Conservation (phyloP, 495 filamentous ascomycete species). For the Penicillium paradoxum region DNA sequence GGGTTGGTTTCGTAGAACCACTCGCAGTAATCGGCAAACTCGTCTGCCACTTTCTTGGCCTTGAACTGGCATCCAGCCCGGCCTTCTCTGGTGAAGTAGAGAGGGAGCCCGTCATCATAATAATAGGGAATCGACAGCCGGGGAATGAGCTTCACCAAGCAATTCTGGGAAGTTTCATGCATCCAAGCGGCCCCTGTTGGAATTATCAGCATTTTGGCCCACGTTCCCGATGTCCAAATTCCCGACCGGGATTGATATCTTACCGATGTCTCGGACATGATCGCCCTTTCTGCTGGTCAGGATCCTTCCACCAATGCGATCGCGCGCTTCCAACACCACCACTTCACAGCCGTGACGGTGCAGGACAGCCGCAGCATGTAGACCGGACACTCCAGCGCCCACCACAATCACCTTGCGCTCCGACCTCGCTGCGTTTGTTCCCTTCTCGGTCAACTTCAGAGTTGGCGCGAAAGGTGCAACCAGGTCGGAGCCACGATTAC, state of each 20-base stretch:
- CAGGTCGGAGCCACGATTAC: conserved; percentile 25
- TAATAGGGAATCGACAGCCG: conserved; percentile 19
- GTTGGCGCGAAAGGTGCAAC: conserved; percentile 14
- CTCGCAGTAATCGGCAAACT: conserved; percentile 23
- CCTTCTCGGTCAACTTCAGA: conserved; percentile 14
- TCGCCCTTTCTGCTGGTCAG: conserved; percentile 17
- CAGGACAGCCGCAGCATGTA: conserved; percentile 18
- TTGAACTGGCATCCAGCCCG: conserved; percentile 24
- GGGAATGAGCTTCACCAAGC: conserved; percentile 22
- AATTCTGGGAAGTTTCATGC: conserved; percentile 26
- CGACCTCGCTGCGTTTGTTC: conserved; percentile 18
- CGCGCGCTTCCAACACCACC: conserved; percentile 23
- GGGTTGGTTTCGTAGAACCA: conserved; percentile 25
- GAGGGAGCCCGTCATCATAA: conserved; percentile 20
- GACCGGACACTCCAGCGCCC: conserved; percentile 22
- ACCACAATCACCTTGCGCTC: conserved; percentile 24
- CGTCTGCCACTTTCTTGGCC: conserved; percentile 25
- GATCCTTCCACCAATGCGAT: conserved; percentile 25
- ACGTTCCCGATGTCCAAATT: neutral
- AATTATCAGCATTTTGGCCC: neutral
- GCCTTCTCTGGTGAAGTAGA: conserved; percentile 21
- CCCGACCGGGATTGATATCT: neutral
- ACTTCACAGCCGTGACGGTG: conserved; percentile 18
- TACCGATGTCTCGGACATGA: conserved; percentile 21
- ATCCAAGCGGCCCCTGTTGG: conserved; percentile 22